Conservation (phyloP, 2,329 filamentous ascomycete species). For the Claviceps humidiphila region DNA sequence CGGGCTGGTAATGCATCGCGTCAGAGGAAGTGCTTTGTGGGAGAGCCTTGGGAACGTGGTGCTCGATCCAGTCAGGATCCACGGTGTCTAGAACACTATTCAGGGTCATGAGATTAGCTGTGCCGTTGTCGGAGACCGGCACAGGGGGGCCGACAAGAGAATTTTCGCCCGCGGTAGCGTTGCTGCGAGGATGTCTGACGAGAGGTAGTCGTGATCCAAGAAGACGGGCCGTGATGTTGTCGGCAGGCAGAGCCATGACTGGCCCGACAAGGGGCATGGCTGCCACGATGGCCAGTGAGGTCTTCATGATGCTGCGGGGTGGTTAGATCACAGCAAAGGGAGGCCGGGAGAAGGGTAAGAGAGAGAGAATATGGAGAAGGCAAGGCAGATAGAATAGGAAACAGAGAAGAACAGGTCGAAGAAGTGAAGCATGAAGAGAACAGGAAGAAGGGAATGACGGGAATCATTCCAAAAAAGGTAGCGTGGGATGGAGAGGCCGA, state of each 20-base stretch:
- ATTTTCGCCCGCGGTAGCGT: neutral
- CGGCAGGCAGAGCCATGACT: neutral
- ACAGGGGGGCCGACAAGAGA: neutral
- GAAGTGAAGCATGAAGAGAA: neutral
- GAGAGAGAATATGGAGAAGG: neutral
- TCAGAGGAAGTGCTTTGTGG: constrained; percentile 1
- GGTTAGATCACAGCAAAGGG: neutral
- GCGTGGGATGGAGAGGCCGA: neutral
- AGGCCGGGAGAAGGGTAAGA: too few relatives aligned
- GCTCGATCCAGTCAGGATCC: too few relatives aligned
- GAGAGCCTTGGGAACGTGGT: neutral
- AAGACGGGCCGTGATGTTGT: neutral
- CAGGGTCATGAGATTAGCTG: too few relatives aligned
- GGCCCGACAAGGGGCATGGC: neutral
- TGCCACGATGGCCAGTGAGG: neutral
- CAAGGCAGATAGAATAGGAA: neutral
- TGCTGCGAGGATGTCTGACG: neutral
- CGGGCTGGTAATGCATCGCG: constrained; percentile 5
- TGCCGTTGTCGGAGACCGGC: too few relatives aligned
- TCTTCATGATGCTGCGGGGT: neutral
- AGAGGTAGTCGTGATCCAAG: neutral
- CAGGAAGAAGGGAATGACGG: neutral
- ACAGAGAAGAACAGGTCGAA: neutral
- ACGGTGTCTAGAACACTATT: too few relatives aligned
- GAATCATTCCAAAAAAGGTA: neutral